Base-by-base conservation (phyloP, 257 asterid genomes). In the Solanum piurae region DNA sequence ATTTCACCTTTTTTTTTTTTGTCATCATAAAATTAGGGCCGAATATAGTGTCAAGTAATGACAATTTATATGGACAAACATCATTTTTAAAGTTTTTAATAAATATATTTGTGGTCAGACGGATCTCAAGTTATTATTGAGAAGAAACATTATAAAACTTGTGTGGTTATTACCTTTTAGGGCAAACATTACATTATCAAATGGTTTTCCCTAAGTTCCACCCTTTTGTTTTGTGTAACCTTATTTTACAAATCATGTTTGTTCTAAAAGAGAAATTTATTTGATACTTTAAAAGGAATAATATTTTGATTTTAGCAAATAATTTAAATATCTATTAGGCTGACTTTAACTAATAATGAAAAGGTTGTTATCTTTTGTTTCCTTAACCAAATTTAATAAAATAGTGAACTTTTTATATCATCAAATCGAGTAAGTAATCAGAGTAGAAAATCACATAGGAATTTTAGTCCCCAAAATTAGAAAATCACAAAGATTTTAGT, bases 31-130 rank as follows among this genome's bases (percentile, higher is more conserved):
- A 44, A 12, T 12, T 12, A 44, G 5, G 6, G 1, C 16, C 6
- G 6, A 12, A 12, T 4, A 44, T 44, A 44, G 12, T 4, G 0
- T 44, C 0, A 12, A 44, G 2, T 12, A 1, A 4, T 5, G 18
- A 4, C 0, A 44, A 44, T 0, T 44, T 12, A 44, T 44, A 44
- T 44, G 5, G 5, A 12, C 5, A 44, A 44, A 44, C 0, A 44
- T 0, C 3, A 49, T 49, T 5, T 49, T 0, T 0, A 14, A 42
- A 14, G 7, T 2, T 49, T 13, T 49, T 49, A 7, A 1, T 49
- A 44, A 4, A 44, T 44, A 44, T 44, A 44, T 44, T 44, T 44
- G 1, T 44, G 18, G 16, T 44, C 18, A 12, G 6, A 49, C 9
- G 60, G 9, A 49, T 49, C 9, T 49, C 7, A 16, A 49, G 9